phyloP scores from a whole-genome alignment of 2,329 filamentous ascomycete genomes.

The Ceratocystis colombiana region DNA sequence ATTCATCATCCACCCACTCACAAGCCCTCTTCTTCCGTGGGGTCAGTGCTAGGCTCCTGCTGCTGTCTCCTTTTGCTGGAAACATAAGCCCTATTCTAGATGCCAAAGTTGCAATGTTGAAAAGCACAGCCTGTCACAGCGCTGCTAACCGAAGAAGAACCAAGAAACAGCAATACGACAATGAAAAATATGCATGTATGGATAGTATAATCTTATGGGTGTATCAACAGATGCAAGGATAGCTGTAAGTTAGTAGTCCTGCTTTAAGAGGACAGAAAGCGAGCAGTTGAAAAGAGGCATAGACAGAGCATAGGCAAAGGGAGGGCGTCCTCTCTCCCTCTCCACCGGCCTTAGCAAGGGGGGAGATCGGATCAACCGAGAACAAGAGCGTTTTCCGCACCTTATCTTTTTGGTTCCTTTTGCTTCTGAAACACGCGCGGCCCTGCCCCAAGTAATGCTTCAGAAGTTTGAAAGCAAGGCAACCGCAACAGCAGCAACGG shows the following conservation, averaged over 20 bases:
- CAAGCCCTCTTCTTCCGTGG: neutral
- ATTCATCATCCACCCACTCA: neutral
- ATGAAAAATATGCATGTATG: no score
- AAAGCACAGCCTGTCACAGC: constrained; percentile 3
- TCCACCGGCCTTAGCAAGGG: neutral
- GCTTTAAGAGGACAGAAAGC: no score
- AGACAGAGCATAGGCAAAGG: no score
- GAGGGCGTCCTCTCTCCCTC: no score
- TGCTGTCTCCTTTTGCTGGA: neutral
- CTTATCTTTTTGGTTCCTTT: neutral
- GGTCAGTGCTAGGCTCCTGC: no score
- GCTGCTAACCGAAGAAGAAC: neutral
- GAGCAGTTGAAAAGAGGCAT: no score
- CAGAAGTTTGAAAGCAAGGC: neutral
- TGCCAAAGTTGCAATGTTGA: neutral
- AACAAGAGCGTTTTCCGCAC: neutral
- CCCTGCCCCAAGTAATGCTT: neutral
- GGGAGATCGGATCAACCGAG: neutral
- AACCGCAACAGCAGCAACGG: neutral
- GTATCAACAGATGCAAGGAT: no score
- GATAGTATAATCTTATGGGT: no score
- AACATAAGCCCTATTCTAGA: neutral
- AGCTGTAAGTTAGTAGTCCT: no score
- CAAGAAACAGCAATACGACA: no score
- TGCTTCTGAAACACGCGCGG: neutral